A percentile compares a stretch with the other conserved stretches of the same genome.
Evolutionary conservation across 495 filamentous ascomycete genomes (phyloP).

Genomic region (Talaromyces ruber): DNA sequence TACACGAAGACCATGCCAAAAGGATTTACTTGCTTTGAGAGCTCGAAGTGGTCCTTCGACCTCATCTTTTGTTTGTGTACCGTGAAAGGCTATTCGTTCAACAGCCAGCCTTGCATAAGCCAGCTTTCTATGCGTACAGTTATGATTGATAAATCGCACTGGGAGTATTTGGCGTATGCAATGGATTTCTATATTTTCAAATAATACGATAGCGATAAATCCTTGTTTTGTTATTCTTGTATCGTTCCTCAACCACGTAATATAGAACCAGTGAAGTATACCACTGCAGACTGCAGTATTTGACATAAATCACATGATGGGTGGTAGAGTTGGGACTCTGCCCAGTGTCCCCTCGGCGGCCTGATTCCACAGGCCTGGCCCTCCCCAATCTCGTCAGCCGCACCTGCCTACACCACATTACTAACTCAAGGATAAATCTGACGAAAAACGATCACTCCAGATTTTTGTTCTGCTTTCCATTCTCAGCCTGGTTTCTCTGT

Average conservation of each 20-base stretch:
- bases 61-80: not conserved
- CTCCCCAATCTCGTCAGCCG: not conserved
- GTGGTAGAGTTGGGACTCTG: not conserved
- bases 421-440: not conserved
- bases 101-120: not conserved
- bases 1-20: not conserved
- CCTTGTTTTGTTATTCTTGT: too few relatives aligned
- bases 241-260: too few relatives aligned
- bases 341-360: not conserved
- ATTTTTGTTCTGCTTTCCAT: not conserved
- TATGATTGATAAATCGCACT: too few relatives aligned
- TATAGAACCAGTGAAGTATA: too few relatives aligned
- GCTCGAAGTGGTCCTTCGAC: too few relatives aligned
- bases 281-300: not conserved
- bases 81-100: not conserved
- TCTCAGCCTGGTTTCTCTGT: not conserved
- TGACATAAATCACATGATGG: not conserved
- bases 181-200: too few relatives aligned
- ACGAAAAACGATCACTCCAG: not conserved
- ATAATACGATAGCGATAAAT: too few relatives aligned
- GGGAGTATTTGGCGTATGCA: too few relatives aligned
- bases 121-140: not conserved
- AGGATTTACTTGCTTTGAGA: not conserved
- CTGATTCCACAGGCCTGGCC: not conserved
- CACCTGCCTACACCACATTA: not conserved